phyloP scores from a whole-genome alignment of 1,139 yeast genomes.

The Zhuliangozyma parablackwelliae region DNA sequence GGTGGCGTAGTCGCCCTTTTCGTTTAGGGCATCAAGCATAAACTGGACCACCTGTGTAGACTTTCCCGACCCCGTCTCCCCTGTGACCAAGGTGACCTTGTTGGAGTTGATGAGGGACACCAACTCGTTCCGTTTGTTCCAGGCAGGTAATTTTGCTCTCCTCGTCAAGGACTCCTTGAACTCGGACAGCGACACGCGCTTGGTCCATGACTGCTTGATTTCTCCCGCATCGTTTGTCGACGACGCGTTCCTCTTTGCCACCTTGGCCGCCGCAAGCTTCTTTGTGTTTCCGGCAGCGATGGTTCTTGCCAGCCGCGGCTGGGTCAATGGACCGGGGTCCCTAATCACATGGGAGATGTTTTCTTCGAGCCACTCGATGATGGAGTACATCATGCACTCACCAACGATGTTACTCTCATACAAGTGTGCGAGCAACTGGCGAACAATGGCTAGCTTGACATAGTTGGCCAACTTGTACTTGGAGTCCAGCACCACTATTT shows the following conservation, averaged over 20 bases:
- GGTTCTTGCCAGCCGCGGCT: background rate
- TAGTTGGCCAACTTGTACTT: slow-evolving; percentile 63
- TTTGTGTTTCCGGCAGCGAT: background rate
- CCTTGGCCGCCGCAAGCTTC: background rate
- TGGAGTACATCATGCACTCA: slow-evolving; percentile 59
- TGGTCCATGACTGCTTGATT: slow-evolving; percentile 20
- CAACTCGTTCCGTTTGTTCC: slow-evolving; percentile 59
- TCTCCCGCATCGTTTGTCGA: slow-evolving; percentile 10
- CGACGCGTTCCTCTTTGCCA: no score
- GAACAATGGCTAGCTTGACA: slow-evolving; percentile 61
- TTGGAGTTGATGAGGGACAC: slow-evolving; percentile 52
- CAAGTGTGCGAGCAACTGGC: slow-evolving; percentile 42
- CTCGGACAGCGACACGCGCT: slow-evolving; percentile 5
- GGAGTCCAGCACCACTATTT: slow-evolving; percentile 44
- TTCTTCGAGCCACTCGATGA: slow-evolving; percentile 73
- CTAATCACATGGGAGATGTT: slow-evolving; percentile 54
- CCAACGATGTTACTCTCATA: slow-evolving; percentile 49
- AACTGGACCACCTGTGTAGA: slow-evolving; percentile 93
- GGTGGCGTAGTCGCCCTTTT: slow-evolving; percentile 43
- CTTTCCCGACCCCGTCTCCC: slow-evolving; percentile 97
- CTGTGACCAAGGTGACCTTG: slow-evolving; percentile 76
- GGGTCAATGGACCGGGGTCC: slow-evolving; percentile 64
- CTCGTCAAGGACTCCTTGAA: slow-evolving; percentile 15
- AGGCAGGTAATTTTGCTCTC: slow-evolving; percentile 73
- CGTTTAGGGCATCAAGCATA: slow-evolving; percentile 59